Conservation (phyloP, 768 basidiomycete species). For the Collybia mongolica region DNA sequence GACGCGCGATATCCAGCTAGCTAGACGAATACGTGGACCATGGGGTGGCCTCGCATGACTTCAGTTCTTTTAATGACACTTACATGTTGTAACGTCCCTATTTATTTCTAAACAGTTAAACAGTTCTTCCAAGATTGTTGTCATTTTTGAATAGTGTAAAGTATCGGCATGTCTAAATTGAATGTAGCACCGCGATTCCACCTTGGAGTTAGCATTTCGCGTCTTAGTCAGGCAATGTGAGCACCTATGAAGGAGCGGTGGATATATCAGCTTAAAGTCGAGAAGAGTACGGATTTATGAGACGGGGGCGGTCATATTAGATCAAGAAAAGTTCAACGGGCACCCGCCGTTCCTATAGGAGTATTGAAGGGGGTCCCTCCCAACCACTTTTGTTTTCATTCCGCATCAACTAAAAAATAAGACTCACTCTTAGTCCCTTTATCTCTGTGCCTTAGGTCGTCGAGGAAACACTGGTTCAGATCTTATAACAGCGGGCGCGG, state of each 20-base stretch:
- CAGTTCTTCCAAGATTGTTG: too few species aligned
- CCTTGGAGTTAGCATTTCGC: not conserved
- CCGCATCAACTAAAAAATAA: slow-evolving; percentile 17
- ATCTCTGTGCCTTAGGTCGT: slow-evolving; percentile 10
- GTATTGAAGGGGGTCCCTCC: slow-evolving; percentile 55
- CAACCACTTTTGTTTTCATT: slow-evolving; percentile 78
- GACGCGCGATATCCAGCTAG: slow-evolving; percentile 96
- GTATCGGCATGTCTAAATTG: slow-evolving; percentile 5
- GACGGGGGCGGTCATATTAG: slow-evolving; percentile 73
- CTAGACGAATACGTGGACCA: slow-evolving; percentile 89
- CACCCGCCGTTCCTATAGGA: slow-evolving; percentile 34
- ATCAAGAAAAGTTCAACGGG: slow-evolving; percentile 78
- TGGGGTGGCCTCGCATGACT: slow-evolving; percentile 71
- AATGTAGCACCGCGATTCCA: not conserved
- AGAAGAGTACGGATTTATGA: not conserved
- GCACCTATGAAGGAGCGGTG: too few species aligned
- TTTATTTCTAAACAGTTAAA: slow-evolving; percentile 6
- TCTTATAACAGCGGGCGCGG: not conserved
- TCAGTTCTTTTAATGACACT: not conserved
- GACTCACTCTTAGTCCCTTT: slow-evolving; percentile 22
- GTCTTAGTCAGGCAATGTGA: too few species aligned
- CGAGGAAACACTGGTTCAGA: not conserved
- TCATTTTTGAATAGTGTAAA: slow-evolving; percentile 11
- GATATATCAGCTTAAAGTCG: too few species aligned
- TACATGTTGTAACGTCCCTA: slow-evolving; percentile 6